phyloP scores from a whole-genome alignment of 352 stramenopile genomes.

The Phytopythium mirpurense region DNA sequence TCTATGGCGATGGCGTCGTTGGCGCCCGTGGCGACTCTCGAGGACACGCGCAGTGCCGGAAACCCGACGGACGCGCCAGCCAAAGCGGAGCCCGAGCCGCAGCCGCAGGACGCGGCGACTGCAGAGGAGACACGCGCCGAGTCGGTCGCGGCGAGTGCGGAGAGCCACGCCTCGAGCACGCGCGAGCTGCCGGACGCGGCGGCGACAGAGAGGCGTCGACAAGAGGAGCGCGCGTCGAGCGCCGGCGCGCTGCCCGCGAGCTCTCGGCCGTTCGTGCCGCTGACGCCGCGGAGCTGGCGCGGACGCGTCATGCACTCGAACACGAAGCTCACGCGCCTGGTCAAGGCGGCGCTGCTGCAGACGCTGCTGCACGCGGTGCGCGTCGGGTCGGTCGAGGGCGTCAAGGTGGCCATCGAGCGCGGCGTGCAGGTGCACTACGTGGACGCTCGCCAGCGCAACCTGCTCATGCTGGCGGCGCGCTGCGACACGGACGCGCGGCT shows the following conservation, averaged over 20 bases:
- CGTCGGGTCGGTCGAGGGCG: conserved; percentile 68
- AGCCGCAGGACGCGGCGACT: background rate
- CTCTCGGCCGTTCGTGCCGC: conserved; percentile 38
- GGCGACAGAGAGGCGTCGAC: background rate
- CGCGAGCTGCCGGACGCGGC: background rate
- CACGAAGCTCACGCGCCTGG: conserved; percentile 60
- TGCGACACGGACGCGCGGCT: conserved; percentile 78
- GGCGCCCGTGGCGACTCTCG: background rate
- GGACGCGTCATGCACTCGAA: conserved; percentile 52
- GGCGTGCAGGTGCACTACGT: conserved; percentile 72
- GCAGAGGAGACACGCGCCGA: background rate
- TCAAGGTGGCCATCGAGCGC: conserved; percentile 82
- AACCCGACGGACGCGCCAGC: background rate
- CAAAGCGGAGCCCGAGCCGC: background rate
- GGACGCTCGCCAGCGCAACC: conserved; percentile 70
- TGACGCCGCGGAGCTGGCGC: conserved; percentile 43
- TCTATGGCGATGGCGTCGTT: background rate
- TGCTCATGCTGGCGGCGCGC: conserved; percentile 82
- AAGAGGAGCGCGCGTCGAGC: conserved; percentile 1
- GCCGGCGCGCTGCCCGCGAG: conserved; percentile 1
- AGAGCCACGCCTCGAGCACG: background rate
- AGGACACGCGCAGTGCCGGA: background rate
- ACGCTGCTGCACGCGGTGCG: conserved; percentile 81
- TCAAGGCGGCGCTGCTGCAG: conserved; percentile 82
- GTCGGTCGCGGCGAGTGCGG: background rate